Conservation (phyloP, 2,329 filamentous ascomycete genomes). For the Colletotrichum limetticola region DNA sequence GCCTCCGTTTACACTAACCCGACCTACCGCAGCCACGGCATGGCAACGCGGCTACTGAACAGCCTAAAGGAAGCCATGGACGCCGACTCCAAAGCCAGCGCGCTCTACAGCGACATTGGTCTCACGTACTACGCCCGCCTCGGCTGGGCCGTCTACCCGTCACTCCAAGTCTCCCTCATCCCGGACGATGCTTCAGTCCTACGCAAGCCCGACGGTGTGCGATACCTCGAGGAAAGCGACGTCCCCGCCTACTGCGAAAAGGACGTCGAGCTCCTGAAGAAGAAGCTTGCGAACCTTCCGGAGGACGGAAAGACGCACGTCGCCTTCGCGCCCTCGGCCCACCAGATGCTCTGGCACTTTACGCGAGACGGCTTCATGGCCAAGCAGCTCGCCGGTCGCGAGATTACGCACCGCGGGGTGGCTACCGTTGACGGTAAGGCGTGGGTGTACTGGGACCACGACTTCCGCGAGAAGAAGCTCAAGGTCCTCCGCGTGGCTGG, state of each 20-base stretch:
- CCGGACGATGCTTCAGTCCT: constrained; percentile 37
- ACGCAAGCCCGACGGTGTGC: constrained; percentile 35
- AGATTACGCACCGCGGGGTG: constrained; percentile 37
- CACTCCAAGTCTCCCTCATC: constrained; percentile 45
- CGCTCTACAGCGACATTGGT: constrained; percentile 48
- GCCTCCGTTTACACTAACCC: constrained; percentile 49
- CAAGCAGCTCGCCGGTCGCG: constrained; percentile 36
- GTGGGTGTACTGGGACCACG: constrained; percentile 50
- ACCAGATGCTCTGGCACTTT: constrained; percentile 47
- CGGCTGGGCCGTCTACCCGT: constrained; percentile 47
- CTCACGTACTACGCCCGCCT: constrained; percentile 46
- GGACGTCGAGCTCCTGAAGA: constrained; percentile 41
- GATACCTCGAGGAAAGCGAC: constrained; percentile 39
- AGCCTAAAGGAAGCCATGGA: constrained; percentile 48
- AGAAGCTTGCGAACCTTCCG: constrained; percentile 14
- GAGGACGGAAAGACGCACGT: constrained; percentile 43
- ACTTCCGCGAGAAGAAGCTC: constrained; percentile 45
- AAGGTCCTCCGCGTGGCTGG: constrained; percentile 42
- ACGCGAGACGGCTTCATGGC: constrained; percentile 43
- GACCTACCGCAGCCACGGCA: constrained; percentile 45
- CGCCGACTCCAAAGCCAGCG: constrained; percentile 45
- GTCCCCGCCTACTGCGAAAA: constrained; percentile 40
- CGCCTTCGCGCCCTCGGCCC: constrained; percentile 45
- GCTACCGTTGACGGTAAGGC: constrained; percentile 39
- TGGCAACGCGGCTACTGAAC: constrained; percentile 48